These are phyloP conservation scores for Prosopis cineraria DNA, from an alignment of 306 rosid species.

Conservation along the genomic window DNA sequence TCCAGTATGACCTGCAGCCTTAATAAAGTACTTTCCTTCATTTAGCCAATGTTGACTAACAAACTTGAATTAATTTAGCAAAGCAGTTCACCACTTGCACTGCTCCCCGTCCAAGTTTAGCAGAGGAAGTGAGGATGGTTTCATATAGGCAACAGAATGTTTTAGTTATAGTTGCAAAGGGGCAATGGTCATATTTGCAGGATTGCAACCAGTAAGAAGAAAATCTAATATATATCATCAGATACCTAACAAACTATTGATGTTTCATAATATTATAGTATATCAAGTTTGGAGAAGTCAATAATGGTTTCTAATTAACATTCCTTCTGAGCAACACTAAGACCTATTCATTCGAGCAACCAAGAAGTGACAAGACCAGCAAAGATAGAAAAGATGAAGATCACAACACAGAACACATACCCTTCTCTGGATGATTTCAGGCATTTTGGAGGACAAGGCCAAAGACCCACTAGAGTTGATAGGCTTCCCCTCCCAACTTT, in stretches of 20 bases:
- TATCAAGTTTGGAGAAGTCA: slow-evolving; percentile 22
- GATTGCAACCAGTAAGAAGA: slow-evolving; percentile 10
- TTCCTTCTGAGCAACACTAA: slow-evolving; percentile 17
- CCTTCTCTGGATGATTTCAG: slow-evolving; percentile 88
- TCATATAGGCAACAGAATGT: slow-evolving; percentile 20
- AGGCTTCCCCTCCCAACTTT: slow-evolving; percentile 71
- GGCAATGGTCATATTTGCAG: slow-evolving; percentile 8
- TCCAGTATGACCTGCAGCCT: slow-evolving; percentile 1
- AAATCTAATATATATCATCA: slow-evolving; percentile 1
- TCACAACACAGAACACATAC: slow-evolving; percentile 52
- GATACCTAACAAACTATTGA: background rate
- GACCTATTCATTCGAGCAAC: slow-evolving; percentile 14
- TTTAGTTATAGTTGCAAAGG: background rate
- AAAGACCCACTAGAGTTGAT: slow-evolving; percentile 61
- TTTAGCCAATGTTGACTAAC: background rate
- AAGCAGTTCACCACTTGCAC: background rate
- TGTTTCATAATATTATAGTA: slow-evolving; percentile 1
- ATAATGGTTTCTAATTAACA: background rate
- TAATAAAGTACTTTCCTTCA: background rate
- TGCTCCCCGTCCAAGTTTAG: background rate
- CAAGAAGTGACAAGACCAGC: background rate
- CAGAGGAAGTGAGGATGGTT: background rate
- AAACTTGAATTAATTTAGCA: background rate
- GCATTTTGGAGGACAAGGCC: slow-evolving; percentile 63
- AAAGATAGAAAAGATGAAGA: slow-evolving; percentile 11